phyloP scores from a whole-genome alignment of 2,329 filamentous ascomycete genomes.

The Ceratocystis ficicola region DNA sequence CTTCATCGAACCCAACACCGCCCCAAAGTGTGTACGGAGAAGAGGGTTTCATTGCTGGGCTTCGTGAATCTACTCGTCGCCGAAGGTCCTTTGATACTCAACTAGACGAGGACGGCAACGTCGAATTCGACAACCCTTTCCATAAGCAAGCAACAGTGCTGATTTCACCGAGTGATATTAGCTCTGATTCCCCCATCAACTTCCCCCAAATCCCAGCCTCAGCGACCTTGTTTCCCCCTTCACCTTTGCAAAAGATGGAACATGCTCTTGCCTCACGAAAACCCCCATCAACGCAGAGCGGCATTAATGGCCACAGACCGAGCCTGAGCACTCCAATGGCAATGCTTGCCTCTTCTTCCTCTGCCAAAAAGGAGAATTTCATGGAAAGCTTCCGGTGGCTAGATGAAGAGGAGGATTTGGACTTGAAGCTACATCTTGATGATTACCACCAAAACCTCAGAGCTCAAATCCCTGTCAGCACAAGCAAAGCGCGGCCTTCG shows the following conservation, averaged over 20 bases:
- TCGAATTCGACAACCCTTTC: conserved; percentile 20
- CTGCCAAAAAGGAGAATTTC: conserved; percentile 39
- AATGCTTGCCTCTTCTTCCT: conserved; percentile 24
- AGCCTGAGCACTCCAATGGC: conserved; percentile 21
- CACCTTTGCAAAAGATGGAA: conserved; percentile 14
- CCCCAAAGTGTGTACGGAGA: conserved; percentile 20
- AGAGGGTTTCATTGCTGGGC: conserved; percentile 20
- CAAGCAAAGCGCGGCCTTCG: conserved; percentile 42
- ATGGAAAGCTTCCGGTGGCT: conserved; percentile 62
- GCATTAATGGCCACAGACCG: conserved; percentile 27
- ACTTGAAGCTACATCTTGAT: conserved; percentile 53
- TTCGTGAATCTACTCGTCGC: conserved; percentile 29
- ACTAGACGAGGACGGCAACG: conserved; percentile 18
- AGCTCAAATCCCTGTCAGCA: conserved; percentile 36
- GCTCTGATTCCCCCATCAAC: conserved; percentile 14
- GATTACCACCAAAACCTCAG: conserved; percentile 56
- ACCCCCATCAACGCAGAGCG: conserved; percentile 26
- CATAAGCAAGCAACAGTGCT: conserved; percentile 18
- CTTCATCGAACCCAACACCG: conserved; percentile 21
- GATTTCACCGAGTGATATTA: conserved; percentile 18
- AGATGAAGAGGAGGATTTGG: conserved; percentile 59
- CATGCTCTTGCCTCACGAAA: conserved; percentile 19
- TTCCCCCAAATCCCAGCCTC: conserved; percentile 12
- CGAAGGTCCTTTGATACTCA: conserved; percentile 16
- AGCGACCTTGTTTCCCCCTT: conserved; percentile 6